Evolutionary conservation across 2,329 filamentous ascomycete genomes (phyloP).

Genomic region (Verticillium isaacii): DNA sequence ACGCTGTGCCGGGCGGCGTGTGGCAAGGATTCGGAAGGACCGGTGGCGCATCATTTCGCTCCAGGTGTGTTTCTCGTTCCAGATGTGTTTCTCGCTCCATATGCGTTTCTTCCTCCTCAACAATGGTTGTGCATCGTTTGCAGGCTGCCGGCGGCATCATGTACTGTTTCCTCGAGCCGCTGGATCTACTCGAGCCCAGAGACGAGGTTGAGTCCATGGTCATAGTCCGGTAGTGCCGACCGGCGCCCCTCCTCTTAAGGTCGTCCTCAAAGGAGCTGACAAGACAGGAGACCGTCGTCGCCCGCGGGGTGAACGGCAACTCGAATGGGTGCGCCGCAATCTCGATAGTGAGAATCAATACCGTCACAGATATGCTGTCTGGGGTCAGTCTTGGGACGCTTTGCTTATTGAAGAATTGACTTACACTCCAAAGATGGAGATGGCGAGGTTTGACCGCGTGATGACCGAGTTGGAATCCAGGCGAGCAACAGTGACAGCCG

Average conservation of each 20-base stretch:
- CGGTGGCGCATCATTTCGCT: neutral
- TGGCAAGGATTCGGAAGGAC: constrained; percentile 10
- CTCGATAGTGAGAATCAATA: constrained; percentile 15
- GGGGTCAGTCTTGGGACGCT: neutral
- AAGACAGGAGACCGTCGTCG: constrained; percentile 4
- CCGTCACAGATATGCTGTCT: constrained; percentile 2
- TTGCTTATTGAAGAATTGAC: constrained; percentile 6
- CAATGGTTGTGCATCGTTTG: neutral
- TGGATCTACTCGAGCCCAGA: neutral
- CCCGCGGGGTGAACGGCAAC: constrained; percentile 14
- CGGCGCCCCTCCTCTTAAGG: neutral
- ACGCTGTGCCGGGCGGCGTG: constrained; percentile 12
- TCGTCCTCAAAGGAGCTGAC: constrained; percentile 9
- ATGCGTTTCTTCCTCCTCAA: constrained; percentile 7
- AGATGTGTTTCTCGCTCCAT: neutral
- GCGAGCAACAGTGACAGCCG: constrained; percentile 18
- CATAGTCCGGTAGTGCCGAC: constrained; percentile 2
- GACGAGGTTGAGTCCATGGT: constrained; percentile 2
- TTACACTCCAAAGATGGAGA: constrained; percentile 19
- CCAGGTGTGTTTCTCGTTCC: neutral
- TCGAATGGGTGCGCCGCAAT: constrained; percentile 16
- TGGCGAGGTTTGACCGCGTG: constrained; percentile 17
- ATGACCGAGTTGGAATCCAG: constrained; percentile 16
- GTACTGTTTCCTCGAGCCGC: neutral
- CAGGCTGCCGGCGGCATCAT: neutral